Evolutionary conservation across 139 green algal genomes (phyloP), one percentile per base, ranked within the genome.

Genomic region (Spirogloea muscicola): DNA sequence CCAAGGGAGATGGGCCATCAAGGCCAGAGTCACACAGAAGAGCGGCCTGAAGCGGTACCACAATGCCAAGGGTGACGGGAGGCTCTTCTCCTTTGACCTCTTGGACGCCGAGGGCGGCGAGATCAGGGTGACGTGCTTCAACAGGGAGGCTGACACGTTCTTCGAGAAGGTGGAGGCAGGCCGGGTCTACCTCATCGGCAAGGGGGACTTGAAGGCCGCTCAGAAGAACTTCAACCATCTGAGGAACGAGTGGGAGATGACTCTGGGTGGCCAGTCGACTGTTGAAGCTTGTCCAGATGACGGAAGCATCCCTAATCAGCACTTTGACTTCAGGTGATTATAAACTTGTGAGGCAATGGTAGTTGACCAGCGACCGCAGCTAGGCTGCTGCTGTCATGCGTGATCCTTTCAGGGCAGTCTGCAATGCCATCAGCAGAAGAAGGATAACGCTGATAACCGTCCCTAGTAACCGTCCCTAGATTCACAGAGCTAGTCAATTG

Each of bases 81-180:
- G 89, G 72, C 85, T 98, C 25, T 96, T 98, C 81, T 90, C 72
- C 51, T 97, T 98, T 72, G 94, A 98, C 74, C 75, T 97, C 4
- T 39, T 86, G 33, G 91, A 97, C 70, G 68, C 72, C 16, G 40
- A 77, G 16, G 64, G 72, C 7, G 72, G 72, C 13, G 72, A 80
- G 61, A 77, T 80, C 31, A 62, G 72, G 7, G 65, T 77, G 62
- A 80, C 72, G 48, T 78, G 65, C 49, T 96, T 95, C 80, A 90
- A 89, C 52, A 84, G 91, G 0, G 59, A 72, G 40, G 82, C 83
- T 3, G 85, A 90, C 57, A 80, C 63, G 70, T 80, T 79, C 40
- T 82, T 68, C 51, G 68, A 80, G 0, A 38, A 66, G 55, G 58
- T 83, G n/a, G 68, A 86, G 37, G 27, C 34, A 48, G 92, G 92